Conservation (phyloP, 1,284 basidiomycete species). For the Cutaneotrichosporon cutaneum region DNA sequence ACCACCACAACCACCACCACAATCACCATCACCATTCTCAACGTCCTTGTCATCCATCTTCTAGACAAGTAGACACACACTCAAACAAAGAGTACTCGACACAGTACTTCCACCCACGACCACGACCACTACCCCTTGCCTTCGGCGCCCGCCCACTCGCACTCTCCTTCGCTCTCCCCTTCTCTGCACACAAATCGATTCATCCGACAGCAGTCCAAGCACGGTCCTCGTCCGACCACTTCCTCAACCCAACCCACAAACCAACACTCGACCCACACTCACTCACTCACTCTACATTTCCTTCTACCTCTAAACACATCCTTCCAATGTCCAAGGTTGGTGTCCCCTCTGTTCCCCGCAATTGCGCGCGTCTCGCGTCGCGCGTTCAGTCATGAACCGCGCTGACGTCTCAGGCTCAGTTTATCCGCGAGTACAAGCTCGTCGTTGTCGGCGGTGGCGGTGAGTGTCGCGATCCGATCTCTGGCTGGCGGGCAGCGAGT, state of each 20-base stretch:
- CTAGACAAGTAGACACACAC: no score
- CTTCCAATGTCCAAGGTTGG: conserved; percentile 19
- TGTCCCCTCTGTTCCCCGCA: background rate
- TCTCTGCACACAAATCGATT: background rate
- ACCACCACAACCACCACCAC: no score
- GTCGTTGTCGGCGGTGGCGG: conserved; percentile 98
- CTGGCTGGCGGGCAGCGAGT: background rate
- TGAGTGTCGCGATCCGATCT: conserved; percentile 53
- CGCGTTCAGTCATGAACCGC: no score
- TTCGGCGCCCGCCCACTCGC: no score
- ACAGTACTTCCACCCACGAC: no score
- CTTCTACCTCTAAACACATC: background rate
- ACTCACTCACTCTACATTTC: background rate
- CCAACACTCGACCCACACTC: background rate
- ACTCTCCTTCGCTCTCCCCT: background rate
- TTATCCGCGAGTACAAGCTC: conserved; percentile 91
- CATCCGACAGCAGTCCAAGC: background rate
- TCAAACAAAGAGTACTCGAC: no score
- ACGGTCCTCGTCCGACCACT: conserved; percentile 5
- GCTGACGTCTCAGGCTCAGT: conserved; percentile 66
- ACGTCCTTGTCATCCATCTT: no score
- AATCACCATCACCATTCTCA: no score
- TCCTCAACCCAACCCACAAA: background rate
- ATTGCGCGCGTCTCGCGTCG: no score
- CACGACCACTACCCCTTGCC: no score